Evolutionary conservation across 257 asterid species (phyloP), one percentile per base, ranked within the genome.

Genomic region (Parsonsia alboflavescens): DNA sequence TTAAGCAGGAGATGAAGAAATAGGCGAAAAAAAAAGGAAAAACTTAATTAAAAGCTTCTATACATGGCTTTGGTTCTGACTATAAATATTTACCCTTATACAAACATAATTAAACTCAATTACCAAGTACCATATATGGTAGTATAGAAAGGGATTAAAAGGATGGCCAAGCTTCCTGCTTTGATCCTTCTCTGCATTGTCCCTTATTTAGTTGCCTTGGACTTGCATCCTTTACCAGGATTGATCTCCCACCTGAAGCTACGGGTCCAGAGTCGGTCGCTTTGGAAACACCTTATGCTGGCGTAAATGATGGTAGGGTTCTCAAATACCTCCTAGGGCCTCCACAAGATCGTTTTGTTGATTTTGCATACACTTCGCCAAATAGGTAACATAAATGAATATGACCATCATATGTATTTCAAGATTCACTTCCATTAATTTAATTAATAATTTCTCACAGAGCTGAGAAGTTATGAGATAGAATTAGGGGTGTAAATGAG

Each of bases 231-330:
- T 81, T 78, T 72, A 45, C 73, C 1, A 66, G 2, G 10, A 42
- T 87, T 33, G 72, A 71, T 10, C 81, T 85, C 44, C 71, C 59
- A 21, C 58, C 52, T 26, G 70, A 63, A 10, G 30, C 53, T n/a
- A 6, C 2, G 2, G 90, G 92, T 13, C 77, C 82, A 4, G 89
- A 87, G 17, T 56, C 88, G 1, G 36, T 63, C 10, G 80, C 89
- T 0, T 81, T 86, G 6, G 89, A 16, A 0, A 90, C 86, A 41
- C 85, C 87, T 19, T 86, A 89, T 76, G 82, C 84, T 7, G 90
- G 84, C 21, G 84, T 86, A 21, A 80, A 56, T 22, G 92, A 87
- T 71, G 96, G 92, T 41, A 81, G 90, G 54, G 65, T 89, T 44
- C 81, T 87, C 72, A 84, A 77, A 63, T 82, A 63, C 44, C 17